These are phyloP conservation scores for Vitellaria paradoxa DNA, from an alignment of 179 eudicot genomes.

Conservation along the genomic window DNA sequence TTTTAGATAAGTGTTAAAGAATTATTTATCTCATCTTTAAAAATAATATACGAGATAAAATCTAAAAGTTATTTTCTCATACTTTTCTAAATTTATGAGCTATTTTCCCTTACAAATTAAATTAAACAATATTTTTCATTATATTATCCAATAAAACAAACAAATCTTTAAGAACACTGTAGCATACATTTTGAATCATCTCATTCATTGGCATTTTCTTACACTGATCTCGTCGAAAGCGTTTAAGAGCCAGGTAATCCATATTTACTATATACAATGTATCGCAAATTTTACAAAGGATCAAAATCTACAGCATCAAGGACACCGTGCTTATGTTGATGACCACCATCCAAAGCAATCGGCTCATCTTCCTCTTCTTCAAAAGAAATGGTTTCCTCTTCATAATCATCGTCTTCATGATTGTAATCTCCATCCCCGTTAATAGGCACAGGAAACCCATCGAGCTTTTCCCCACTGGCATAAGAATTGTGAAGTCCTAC, in stretches of 20 bases:
- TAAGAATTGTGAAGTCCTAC: conserved; percentile 24
- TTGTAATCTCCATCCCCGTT: conserved; percentile 11
- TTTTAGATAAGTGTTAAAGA: too few species aligned
- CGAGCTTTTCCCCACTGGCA: conserved; percentile 2
- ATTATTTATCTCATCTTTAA: too few species aligned
- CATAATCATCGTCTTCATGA: conserved; percentile 5
- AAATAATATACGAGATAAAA: too few species aligned
- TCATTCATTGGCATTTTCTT: too few species aligned
- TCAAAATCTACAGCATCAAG: conserved; percentile 3
- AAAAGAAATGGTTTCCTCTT: conserved; percentile 8
- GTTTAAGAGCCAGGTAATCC: not conserved
- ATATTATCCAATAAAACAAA: too few species aligned
- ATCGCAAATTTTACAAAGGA: not conserved
- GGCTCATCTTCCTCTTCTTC: conserved; percentile 10
- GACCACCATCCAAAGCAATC: not conserved
- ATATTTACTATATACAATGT: not conserved
- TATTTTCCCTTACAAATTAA: too few species aligned
- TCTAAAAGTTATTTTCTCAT: too few species aligned
- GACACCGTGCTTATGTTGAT: not conserved
- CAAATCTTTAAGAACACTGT: too few species aligned
- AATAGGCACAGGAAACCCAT: conserved; percentile 11
- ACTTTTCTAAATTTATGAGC: too few species aligned
- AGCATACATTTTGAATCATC: too few species aligned
- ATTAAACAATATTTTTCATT: too few species aligned
- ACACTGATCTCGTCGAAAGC: too few species aligned